Evolutionary conservation across 768 basidiomycete genomes (phyloP), one percentile per base, ranked within the genome.

Genomic region (Sistotremastrum niveocremeum): DNA sequence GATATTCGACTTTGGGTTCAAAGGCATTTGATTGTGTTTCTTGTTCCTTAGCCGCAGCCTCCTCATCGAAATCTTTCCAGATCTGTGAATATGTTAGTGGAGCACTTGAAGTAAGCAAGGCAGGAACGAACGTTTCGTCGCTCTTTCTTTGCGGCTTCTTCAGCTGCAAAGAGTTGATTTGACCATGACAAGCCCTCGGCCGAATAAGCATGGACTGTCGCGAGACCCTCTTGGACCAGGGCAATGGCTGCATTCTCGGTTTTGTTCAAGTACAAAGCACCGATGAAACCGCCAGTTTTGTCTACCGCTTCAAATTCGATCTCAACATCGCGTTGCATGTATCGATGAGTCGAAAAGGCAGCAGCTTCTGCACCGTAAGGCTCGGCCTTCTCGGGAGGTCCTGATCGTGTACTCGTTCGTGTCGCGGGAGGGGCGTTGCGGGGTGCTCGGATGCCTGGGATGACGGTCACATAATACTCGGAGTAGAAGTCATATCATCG

Each of bases 271-370:
- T 82, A 93, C 46, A 98, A 69, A 1, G 82, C 64, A 9, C 93
- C 93, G 52, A 97, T 93, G 63, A 94, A 97, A 3, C 95, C 95
- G 36, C 94, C 94, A 4, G 84, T 81, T 64, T 95, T 97, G 68
- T 99, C 94, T 10, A 82, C 76, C 10, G 74, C 73, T 48, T 94
- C 88, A 40, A 97, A 80, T 54, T 88, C 84, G 49, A 98, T 80
- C 61, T 99, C 94, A 5, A 89, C 80, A 56, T 99, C 94, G 31
- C 94, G 78, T 61, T 99, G 94, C 82, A 97, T 82, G 59, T 82
- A 91, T 50, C 75, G 73, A 38, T 78, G 75, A 6, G 74, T 74
- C 3, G 88, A 72, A 55, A 86, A 97, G 36, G 88, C 82, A 4
- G 74, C 67, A 4, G 91, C 77, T 57, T 99, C 94, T 1, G 61